These are phyloP conservation scores for Mycena floridula DNA, from an alignment of 768 basidiomycete genomes.

Conservation along the genomic window DNA sequence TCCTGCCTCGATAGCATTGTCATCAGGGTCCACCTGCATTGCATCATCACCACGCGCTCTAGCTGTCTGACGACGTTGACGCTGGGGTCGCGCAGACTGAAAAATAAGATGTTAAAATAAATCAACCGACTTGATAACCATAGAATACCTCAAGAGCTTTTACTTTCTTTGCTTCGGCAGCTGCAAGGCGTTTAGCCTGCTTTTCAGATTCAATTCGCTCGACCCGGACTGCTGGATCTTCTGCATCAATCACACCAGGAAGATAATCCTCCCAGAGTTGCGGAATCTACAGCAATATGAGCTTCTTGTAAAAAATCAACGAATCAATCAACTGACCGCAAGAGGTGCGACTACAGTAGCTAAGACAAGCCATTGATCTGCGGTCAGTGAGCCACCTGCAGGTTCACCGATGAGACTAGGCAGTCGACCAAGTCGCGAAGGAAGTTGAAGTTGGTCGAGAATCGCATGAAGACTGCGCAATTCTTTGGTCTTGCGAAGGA, in stretches of 20 bases:
- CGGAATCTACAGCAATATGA: conserved; percentile 16
- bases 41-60: neutral
- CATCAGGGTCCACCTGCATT: neutral
- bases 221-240: neutral
- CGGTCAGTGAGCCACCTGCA: conserved; percentile 25
- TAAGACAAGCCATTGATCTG: conserved; percentile 26
- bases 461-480: conserved; percentile 6
- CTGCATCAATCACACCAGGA: neutral
- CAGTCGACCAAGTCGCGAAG: conserved; percentile 11
- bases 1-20: neutral
- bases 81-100: too few relatives aligned
- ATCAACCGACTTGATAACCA: too few relatives aligned
- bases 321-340: conserved; percentile 13
- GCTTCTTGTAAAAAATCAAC: neutral
- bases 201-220: neutral
- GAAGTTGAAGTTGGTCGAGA: conserved; percentile 6
- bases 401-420: conserved; percentile 23
- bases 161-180: too few relatives aligned
- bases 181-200: neutral
- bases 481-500: conserved; percentile 11
- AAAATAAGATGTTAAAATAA: too few relatives aligned
- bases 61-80: too few relatives aligned
- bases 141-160: too few relatives aligned
- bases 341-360: conserved; percentile 22
- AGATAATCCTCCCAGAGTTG: conserved; percentile 18